Percentiles rank a stretch among this genome's conserved stretches.
Evolutionary conservation across 495 filamentous ascomycete genomes (phyloP).

Genomic region (Physcia stellaris): DNA sequence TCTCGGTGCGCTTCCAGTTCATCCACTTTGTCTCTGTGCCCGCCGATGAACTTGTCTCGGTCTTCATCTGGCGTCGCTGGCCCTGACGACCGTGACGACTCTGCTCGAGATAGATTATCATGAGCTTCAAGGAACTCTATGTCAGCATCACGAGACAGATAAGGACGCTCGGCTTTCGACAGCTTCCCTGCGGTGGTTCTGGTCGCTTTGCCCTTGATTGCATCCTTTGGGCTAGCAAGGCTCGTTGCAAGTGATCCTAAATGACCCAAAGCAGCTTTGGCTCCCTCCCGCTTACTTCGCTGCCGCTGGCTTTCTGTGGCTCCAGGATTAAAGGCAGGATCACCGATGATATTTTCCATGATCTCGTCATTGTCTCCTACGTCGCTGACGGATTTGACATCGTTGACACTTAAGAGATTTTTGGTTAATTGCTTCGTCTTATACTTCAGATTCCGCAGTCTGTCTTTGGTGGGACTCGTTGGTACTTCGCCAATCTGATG

Average conservation of each 20-base stretch:
- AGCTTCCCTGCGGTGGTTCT: conserved; percentile 19
- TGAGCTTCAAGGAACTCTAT: conserved; percentile 26
- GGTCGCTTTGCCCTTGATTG: conserved; percentile 19
- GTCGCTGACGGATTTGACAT: background rate
- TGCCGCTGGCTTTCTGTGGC: conserved; percentile 6
- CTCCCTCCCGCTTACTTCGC: conserved; percentile 4
- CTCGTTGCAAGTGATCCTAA: conserved; percentile 14
- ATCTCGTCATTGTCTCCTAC: background rate
- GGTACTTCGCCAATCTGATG: background rate
- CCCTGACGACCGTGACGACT: conserved; percentile 10
- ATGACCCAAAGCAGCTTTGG: conserved; percentile 7
- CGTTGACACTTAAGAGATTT: conserved; percentile 5
- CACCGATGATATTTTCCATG: conserved; percentile 7
- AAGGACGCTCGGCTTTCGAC: conserved; percentile 22
- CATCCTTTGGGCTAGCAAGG: conserved; percentile 21
- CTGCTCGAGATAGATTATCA: conserved; percentile 17
- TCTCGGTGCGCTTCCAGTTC: conserved; percentile 23
- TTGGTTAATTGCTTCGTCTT: conserved; percentile 3
- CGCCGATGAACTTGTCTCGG: conserved; percentile 2
- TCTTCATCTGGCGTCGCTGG: conserved; percentile 10
- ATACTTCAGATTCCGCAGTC: background rate
- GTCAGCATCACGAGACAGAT: conserved; percentile 22
- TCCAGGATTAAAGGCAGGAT: conserved; percentile 18
- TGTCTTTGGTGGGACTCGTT: background rate
- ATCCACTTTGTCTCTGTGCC: conserved; percentile 15